Evolutionary conservation across 345 rosid species (phyloP).

Genomic region (Gossypium rotundifolium): DNA sequence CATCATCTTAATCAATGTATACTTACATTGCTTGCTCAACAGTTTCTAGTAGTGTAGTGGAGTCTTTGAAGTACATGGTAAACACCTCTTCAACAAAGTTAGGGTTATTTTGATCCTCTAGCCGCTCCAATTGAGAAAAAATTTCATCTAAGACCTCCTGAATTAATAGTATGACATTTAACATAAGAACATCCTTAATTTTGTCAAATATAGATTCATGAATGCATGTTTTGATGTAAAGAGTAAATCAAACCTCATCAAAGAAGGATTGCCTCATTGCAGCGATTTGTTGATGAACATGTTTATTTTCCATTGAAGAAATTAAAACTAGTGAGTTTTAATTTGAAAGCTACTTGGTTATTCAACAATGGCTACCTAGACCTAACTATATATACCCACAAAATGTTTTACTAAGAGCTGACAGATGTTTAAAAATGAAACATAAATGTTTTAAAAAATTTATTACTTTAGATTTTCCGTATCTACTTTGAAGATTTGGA

Average conservation of each 20-base stretch:
- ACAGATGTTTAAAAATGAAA: neutral
- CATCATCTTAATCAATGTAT: neutral
- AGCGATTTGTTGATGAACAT: neutral
- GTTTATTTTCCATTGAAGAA: neutral
- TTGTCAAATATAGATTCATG: neutral
- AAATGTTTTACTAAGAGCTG: neutral
- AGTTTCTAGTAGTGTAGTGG: constrained; percentile 4
- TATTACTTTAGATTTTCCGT: neutral
- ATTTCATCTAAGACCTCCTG: neutral
- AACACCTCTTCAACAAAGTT: constrained; percentile 4
- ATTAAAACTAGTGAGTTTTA: neutral
- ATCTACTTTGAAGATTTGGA: neutral
- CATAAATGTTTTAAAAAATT: neutral
- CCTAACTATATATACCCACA: neutral
- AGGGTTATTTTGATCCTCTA: neutral
- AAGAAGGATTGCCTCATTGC: constrained; percentile 11
- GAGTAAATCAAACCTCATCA: neutral
- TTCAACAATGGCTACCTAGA: neutral
- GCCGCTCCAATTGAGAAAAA: neutral
- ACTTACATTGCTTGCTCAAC: constrained; percentile 24
- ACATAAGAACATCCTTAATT: neutral
- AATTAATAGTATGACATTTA: neutral
- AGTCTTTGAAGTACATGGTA: neutral
- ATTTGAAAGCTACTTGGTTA: neutral
- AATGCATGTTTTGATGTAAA: neutral